These are phyloP conservation scores for Cruciata laevipes DNA, from an alignment of 257 asterid species.

Conservation along the genomic window DNA sequence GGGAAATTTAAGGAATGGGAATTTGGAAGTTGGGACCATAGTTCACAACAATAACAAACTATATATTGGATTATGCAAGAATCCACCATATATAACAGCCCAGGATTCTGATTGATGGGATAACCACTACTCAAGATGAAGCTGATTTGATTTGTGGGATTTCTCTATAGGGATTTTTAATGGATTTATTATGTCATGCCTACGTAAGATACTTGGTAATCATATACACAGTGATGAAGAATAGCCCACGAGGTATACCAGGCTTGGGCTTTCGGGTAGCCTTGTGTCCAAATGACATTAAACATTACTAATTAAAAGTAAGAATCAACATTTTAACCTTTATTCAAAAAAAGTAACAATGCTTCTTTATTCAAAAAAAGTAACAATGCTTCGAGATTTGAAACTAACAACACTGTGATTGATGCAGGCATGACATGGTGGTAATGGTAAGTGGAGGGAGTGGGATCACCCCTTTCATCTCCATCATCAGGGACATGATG, in stretches of 20 bases:
- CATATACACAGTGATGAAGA: too few relatives aligned
- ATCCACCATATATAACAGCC: neutral
- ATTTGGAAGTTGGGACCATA: slow-evolving; percentile 10
- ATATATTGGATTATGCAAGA: neutral
- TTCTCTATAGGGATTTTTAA: neutral
- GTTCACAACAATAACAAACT: neutral
- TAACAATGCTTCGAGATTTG: too few relatives aligned
- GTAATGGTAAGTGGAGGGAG: slow-evolving; percentile 98
- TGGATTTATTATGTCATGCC: slow-evolving; percentile 10
- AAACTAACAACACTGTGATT: neutral
- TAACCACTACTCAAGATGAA: too few relatives aligned
- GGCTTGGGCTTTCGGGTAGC: too few relatives aligned
- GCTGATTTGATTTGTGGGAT: neutral
- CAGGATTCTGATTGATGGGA: too few relatives aligned
- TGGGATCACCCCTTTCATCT: slow-evolving; percentile 90
- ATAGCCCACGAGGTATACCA: too few relatives aligned
- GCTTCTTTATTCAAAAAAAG: too few relatives aligned
- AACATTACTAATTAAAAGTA: too few relatives aligned
- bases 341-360: too few relatives aligned
- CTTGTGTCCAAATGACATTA: too few relatives aligned
- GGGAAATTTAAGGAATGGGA: neutral
- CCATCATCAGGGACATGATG: slow-evolving; percentile 69
- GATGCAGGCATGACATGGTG: slow-evolving; percentile 64
- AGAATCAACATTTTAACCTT: too few relatives aligned
- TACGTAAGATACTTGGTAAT: neutral